These are phyloP conservation scores for Aulographum hederae DNA, from an alignment of 2,329 filamentous ascomycete genomes.

Conservation along the genomic window DNA sequence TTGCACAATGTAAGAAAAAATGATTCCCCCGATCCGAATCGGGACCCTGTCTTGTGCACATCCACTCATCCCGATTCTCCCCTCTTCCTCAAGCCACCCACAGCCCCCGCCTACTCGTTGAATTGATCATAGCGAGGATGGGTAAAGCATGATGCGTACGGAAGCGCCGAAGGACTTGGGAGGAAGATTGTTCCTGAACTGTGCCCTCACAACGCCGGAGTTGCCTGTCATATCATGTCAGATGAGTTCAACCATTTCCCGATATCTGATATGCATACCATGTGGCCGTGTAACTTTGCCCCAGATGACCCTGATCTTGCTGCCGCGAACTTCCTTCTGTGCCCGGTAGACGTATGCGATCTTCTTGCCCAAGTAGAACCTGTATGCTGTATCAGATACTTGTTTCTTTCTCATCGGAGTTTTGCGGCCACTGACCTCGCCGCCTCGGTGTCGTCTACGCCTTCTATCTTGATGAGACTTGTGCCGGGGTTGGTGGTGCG, in stretches of 20 bases:
- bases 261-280: slow-evolving; percentile 38
- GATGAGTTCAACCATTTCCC: neutral
- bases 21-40: too few species aligned
- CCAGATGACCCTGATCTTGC: slow-evolving; percentile 98
- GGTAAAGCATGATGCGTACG: slow-evolving; percentile 83
- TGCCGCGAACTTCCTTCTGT: slow-evolving; percentile 84
- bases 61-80: too few species aligned
- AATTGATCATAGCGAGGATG: slow-evolving; percentile 97
- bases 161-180: slow-evolving; percentile 77
- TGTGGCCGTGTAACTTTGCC: slow-evolving; percentile 94
- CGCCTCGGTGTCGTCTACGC: slow-evolving; percentile 76
- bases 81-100: too few species aligned
- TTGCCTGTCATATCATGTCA: slow-evolving; percentile 40
- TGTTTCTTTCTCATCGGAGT: neutral
- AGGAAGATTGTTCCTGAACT: slow-evolving; percentile 92
- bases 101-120: too few species aligned
- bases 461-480: slow-evolving; percentile 96
- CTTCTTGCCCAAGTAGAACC: slow-evolving; percentile 97
- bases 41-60: too few species aligned
- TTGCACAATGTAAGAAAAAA: too few species aligned
- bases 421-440: slow-evolving; percentile 44
- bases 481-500: slow-evolving; percentile 79
- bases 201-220: slow-evolving; percentile 93
- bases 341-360: slow-evolving; percentile 97
- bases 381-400: slow-evolving; percentile 9